Percentiles rank a stretch among this genome's conserved stretches.
Conservation (phyloP, 2,329 filamentous ascomycete species). For the Verticillium tricorpus region DNA sequence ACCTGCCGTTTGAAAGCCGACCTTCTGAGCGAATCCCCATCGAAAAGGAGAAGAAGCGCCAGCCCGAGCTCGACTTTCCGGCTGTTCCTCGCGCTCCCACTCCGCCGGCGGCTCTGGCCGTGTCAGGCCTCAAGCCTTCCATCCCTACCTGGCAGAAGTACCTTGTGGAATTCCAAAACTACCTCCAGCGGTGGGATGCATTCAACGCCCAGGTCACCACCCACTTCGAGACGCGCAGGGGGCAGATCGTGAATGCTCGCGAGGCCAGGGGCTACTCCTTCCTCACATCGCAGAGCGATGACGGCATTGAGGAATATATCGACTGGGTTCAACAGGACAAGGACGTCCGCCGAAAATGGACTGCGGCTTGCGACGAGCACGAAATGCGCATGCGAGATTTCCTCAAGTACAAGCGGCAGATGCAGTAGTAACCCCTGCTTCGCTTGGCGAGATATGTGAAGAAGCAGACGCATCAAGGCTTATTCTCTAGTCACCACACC, state of each 20-base stretch:
- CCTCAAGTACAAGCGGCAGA: constrained; percentile 40
- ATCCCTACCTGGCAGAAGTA: constrained; percentile 45
- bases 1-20: constrained; percentile 52
- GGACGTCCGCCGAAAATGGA: constrained; percentile 57
- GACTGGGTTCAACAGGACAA: constrained; percentile 60
- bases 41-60: constrained; percentile 25
- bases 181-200: constrained; percentile 41
- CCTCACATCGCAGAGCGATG: constrained; percentile 35
- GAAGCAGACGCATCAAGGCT: background rate
- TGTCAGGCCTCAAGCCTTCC: constrained; percentile 39
- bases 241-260: constrained; percentile 32
- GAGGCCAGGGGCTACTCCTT: constrained; percentile 39
- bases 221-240: constrained; percentile 51
- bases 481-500: background rate
- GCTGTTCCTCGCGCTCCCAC: constrained; percentile 44
- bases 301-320: constrained; percentile 54
- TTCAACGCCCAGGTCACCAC: constrained; percentile 45
- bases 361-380: constrained; percentile 54
- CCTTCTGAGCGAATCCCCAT: constrained; percentile 37
- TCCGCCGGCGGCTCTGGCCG: constrained; percentile 36
- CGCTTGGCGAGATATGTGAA: background rate
- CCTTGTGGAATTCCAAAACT: constrained; percentile 46
- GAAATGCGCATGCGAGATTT: constrained; percentile 55
- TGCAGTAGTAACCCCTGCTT: constrained; percentile 18
- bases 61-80: constrained; percentile 38